Conservation (phyloP, 345 rosid genomes). For the Dipteronia sinensis region DNA sequence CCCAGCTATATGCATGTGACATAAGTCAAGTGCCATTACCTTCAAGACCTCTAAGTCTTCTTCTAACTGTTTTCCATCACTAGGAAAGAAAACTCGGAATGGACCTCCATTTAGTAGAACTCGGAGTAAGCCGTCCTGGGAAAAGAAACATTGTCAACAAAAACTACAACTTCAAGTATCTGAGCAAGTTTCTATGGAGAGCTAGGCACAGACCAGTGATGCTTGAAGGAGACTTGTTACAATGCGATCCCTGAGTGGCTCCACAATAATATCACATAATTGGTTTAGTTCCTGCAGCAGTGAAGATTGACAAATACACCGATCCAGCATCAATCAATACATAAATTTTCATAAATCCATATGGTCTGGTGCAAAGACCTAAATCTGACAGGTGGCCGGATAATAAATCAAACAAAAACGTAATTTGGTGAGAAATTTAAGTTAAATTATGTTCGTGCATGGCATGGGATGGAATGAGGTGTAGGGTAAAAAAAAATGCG, state of each 20-base stretch:
- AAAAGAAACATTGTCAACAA: constrained; percentile 23
- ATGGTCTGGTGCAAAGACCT: neutral
- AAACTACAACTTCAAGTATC: constrained; percentile 22
- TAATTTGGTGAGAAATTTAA: neutral
- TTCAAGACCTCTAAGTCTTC: constrained; percentile 89
- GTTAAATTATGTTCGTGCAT: neutral
- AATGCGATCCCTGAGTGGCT: constrained; percentile 86
- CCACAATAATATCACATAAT: constrained; percentile 77
- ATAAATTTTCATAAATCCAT: constrained; percentile 1
- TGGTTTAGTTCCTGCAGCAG: constrained; percentile 81
- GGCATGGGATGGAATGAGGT: neutral
- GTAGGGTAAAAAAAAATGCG: neutral
- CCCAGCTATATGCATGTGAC: neutral
- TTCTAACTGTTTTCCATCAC: constrained; percentile 76
- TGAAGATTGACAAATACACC: constrained; percentile 3
- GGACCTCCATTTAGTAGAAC: constrained; percentile 90
- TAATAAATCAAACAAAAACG: neutral
- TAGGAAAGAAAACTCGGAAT: constrained; percentile 59
- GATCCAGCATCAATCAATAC: constrained; percentile 11
- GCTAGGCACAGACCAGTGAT: constrained; percentile 65
- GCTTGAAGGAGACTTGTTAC: constrained; percentile 97
- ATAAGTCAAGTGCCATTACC: constrained; percentile 43
- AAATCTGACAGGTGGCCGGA: neutral
- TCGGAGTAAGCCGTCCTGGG: constrained; percentile 87
- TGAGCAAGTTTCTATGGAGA: constrained; percentile 11